Evolutionary conservation across 2,329 filamentous ascomycete species (phyloP), one percentile per base, ranked within the genome.

Genomic region (Colletotrichum limetticola): DNA sequence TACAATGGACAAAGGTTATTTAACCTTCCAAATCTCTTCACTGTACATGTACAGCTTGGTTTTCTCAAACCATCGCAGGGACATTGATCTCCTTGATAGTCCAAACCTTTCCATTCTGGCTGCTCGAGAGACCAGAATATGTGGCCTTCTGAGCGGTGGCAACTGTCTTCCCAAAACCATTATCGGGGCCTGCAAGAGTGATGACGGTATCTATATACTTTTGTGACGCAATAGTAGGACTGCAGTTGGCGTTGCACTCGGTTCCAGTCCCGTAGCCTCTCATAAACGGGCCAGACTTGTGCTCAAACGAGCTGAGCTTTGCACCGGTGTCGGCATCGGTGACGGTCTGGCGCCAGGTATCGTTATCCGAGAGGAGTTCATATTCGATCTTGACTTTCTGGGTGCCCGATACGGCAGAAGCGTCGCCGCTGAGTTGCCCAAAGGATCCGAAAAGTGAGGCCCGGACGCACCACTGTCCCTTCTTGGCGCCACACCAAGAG

Each of bases 401-500:
- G 16, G 16, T 46, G 42, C 42, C 42, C 42, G 42, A 46, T 19
- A 46, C 16, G 19, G 42, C 42, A 46, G 42, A 46, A 46, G 42
- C 42, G 6, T 46, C 42, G 42, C 19, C 16, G 19, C 16, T 46
- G 42, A 46, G 42, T 46, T 46, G 16, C 19, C 19, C 42, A 46
- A 46, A 46, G 42, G 74, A 79, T 12, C 83, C 83, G 69, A 85
- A 65, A 37, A 58, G 53, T 26, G 67, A 70, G 61, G 60, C 60
- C 60, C 83, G 80, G 9, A 85, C 80, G 74, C 82, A 85, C 70
- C 74, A 85, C 75, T 85, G 78, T 4, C 81, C 82, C 4, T 78
- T 74, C 4, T 57, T 70, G 8, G 82, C 84, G 55, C 83, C 83
- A 71, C 83, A 85, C 83, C 82, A 85, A 82, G 16, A n/a, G 42